These are phyloP conservation scores for Fusarium setosum DNA, from an alignment of 2,329 filamentous ascomycete species.

Conservation along the genomic window DNA sequence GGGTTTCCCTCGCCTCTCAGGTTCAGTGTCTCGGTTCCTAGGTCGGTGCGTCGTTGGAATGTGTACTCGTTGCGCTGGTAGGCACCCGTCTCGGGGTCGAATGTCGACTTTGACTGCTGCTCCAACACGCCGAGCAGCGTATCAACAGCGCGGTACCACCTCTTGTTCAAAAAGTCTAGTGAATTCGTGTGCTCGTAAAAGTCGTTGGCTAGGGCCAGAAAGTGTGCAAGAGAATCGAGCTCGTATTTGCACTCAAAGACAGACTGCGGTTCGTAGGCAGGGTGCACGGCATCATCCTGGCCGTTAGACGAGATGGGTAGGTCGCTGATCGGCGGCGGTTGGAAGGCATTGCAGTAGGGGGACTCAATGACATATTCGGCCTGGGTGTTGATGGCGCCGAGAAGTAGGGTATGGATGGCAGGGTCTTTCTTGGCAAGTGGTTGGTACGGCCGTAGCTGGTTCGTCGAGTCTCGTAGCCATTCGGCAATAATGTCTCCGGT, in stretches of 20 bases:
- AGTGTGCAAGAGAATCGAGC: constrained; percentile 93
- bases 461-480: constrained; percentile 92
- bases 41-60: constrained; percentile 83
- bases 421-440: constrained; percentile 83
- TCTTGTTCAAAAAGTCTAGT: constrained; percentile 78
- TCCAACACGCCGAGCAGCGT: constrained; percentile 79
- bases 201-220: constrained; percentile 86
- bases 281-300: constrained; percentile 87
- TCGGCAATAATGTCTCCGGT: constrained; percentile 94
- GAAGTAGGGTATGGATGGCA: constrained; percentile 80
- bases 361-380: constrained; percentile 93
- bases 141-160: constrained; percentile 84
- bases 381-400: constrained; percentile 96
- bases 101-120: constrained; percentile 84
- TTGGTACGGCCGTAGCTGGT: constrained; percentile 93
- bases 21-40: constrained; percentile 90
- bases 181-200: constrained; percentile 86
- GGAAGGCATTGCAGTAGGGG: constrained; percentile 98
- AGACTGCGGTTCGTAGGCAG: constrained; percentile 81
- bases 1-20: constrained; percentile 91
- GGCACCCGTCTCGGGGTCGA: constrained; percentile 72
- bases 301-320: constrained; percentile 79
- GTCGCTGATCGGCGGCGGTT: constrained; percentile 87
- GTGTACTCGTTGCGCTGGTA: constrained; percentile 84
- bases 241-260: constrained; percentile 99